Conservation (phyloP, 208 protist genomes). For the Crithidia sp. region DNA sequence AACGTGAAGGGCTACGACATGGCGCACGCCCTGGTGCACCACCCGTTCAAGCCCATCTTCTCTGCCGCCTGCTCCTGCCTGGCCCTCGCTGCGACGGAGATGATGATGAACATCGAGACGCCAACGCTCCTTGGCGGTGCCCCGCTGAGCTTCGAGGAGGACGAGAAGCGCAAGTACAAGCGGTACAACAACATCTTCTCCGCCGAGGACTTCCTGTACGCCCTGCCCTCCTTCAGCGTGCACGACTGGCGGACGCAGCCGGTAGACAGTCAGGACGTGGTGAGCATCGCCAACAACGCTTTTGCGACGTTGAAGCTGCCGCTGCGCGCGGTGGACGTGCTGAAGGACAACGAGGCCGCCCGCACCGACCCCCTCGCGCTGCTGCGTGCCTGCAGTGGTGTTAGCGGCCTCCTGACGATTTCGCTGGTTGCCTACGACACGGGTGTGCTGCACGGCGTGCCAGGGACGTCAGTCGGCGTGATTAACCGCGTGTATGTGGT, state of each 20-base stretch:
- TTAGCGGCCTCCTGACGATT: conserved; percentile 67
- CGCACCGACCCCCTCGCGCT: conserved; percentile 34
- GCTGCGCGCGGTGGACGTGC: conserved; percentile 58
- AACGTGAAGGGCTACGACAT: conserved; percentile 87
- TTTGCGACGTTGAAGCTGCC: conserved; percentile 72
- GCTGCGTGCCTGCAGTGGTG: conserved; percentile 60
- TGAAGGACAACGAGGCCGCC: conserved; percentile 20
- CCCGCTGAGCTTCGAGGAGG: conserved; percentile 46
- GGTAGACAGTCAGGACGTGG: conserved; percentile 46
- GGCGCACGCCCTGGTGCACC: conserved; percentile 80
- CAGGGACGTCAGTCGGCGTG: conserved; percentile 70
- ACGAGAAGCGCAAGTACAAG: conserved; percentile 61
- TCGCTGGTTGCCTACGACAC: conserved; percentile 84
- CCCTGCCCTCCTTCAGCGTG: conserved; percentile 72
- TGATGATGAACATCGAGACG: conserved; percentile 67
- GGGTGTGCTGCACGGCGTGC: conserved; percentile 71
- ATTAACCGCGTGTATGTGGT: conserved; percentile 68
- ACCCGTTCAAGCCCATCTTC: conserved; percentile 91
- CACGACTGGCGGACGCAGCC: conserved; percentile 51
- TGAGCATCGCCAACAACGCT: conserved; percentile 60
- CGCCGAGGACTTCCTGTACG: conserved; percentile 87
- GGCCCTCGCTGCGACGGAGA: conserved; percentile 88
- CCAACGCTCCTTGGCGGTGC: conserved; percentile 52
- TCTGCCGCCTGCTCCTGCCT: conserved; percentile 76
- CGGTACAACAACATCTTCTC: conserved; percentile 89